Conservation (phyloP, 768 basidiomycete species). For the Tremella yokohamensis region DNA sequence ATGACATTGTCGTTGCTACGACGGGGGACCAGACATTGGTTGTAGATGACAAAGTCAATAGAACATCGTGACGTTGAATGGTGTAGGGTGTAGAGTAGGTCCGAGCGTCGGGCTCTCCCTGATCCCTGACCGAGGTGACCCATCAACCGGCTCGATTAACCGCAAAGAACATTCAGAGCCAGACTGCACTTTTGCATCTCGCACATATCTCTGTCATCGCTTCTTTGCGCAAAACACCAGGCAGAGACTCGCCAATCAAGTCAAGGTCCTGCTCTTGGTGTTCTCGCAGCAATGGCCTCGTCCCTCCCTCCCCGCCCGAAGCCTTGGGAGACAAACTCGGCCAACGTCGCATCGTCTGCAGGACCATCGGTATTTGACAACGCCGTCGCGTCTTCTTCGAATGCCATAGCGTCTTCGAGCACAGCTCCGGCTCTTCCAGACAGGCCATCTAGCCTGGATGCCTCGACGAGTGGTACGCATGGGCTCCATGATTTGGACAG, state of each 20-base stretch:
- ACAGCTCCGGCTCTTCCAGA: slow-evolving; percentile 33
- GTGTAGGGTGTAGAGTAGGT: too few species aligned
- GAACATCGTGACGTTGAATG: too few species aligned
- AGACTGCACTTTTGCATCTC: background rate
- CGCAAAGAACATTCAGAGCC: background rate
- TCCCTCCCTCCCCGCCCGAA: slow-evolving; percentile 33
- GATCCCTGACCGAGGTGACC: too few species aligned
- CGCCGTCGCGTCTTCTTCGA: slow-evolving; percentile 24
- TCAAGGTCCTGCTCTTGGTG: too few species aligned
- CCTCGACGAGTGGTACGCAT: background rate
- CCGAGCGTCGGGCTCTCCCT: too few species aligned
- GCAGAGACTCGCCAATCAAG: background rate
- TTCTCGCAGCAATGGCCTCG: background rate
- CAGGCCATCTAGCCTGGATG: slow-evolving; percentile 29
- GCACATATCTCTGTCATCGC: background rate
- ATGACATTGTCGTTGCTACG: too few species aligned
- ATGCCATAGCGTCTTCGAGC: slow-evolving; percentile 1
- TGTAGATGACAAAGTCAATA: too few species aligned
- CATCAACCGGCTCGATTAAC: too few species aligned
- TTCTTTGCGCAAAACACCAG: background rate
- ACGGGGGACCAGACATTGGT: too few species aligned
- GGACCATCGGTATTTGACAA: slow-evolving; percentile 29
- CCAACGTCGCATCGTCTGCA: slow-evolving; percentile 11
- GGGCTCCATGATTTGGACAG: background rate
- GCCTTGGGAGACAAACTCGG: slow-evolving; percentile 33